Conservation (phyloP, 208 protist species). For the Herpetomonas samuelpessoai region DNA sequence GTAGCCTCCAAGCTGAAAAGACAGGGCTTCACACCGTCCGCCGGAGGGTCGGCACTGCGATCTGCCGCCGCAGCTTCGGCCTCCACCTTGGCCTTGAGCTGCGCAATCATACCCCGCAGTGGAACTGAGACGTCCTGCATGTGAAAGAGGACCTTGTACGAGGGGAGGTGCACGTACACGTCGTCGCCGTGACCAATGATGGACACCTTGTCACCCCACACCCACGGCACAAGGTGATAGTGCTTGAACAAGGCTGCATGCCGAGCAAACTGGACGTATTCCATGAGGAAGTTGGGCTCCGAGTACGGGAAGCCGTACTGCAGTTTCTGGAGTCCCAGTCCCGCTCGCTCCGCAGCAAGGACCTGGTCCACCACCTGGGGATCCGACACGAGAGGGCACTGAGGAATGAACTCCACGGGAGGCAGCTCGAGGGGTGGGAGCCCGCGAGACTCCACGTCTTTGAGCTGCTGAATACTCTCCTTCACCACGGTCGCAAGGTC, state of each 20-base stretch:
- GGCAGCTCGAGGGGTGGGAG: constrained; percentile 39
- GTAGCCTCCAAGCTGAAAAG: constrained; percentile 78
- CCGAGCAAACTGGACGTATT: constrained; percentile 77
- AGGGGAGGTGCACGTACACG: constrained; percentile 75
- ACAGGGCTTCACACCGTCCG: constrained; percentile 1
- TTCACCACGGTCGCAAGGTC: constrained; percentile 29
- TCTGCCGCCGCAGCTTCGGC: constrained; percentile 13
- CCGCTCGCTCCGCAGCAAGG: constrained; percentile 36
- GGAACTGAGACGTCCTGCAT: constrained; percentile 19
- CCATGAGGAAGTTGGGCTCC: constrained; percentile 80
- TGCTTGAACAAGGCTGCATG: constrained; percentile 48
- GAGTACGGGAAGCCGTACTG: constrained; percentile 68
- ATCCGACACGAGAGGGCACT: constrained; percentile 54
- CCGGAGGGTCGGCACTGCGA: background rate
- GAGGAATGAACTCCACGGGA: constrained; percentile 51
- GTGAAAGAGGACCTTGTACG: constrained; percentile 74
- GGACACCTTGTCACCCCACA: constrained; percentile 75
- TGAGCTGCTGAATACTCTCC: constrained; percentile 30
- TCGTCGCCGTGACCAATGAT: constrained; percentile 59
- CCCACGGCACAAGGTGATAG: constrained; percentile 76
- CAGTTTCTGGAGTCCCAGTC: constrained; percentile 22
- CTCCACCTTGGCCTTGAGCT: constrained; percentile 14
- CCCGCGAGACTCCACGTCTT: constrained; percentile 22
- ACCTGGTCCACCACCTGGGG: constrained; percentile 46
- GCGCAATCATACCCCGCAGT: constrained; percentile 29